phyloP scores from a whole-genome alignment of 73 alveolate species.

The Durusdinium trenchii region DNA sequence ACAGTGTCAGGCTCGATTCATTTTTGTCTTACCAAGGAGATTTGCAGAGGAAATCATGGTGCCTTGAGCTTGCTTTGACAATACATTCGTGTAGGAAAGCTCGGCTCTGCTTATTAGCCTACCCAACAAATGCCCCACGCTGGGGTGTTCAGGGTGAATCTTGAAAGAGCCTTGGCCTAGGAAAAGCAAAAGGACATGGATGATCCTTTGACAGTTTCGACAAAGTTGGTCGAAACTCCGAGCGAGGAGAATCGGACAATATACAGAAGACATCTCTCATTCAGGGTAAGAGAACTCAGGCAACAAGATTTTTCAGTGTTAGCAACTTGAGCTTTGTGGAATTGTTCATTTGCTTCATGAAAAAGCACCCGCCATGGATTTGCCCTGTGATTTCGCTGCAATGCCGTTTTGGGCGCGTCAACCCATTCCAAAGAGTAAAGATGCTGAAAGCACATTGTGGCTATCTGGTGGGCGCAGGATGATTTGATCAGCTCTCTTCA shows the following conservation, averaged over 20 bases:
- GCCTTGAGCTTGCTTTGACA: not conserved
- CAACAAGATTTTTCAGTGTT: no score
- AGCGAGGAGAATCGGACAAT: no score
- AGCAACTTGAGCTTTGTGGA: not conserved
- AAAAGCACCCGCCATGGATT: no score
- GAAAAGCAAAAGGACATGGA: conserved; percentile 60
- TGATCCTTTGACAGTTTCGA: conserved; percentile 37
- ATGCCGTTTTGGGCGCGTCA: not conserved
- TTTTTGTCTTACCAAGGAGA: not conserved
- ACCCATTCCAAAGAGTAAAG: not conserved
- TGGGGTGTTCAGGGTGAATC: not conserved
- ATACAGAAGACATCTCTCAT: no score
- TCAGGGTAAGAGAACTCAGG: no score
- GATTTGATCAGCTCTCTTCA: conserved; percentile 58
- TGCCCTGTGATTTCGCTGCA: not conserved
- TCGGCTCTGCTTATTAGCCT: not conserved
- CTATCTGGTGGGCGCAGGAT: conserved; percentile 26
- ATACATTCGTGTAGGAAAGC: not conserved
- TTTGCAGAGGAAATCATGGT: not conserved
- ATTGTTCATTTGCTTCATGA: no score
- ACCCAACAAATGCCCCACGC: not conserved
- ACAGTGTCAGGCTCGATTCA: not conserved
- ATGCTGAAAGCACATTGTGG: not conserved
- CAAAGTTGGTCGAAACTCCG: not conserved
- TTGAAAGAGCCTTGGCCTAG: not conserved